These are phyloP conservation scores for Paracoccidioides brasiliensis DNA, from an alignment of 2,329 filamentous ascomycete species.

Conservation along the genomic window DNA sequence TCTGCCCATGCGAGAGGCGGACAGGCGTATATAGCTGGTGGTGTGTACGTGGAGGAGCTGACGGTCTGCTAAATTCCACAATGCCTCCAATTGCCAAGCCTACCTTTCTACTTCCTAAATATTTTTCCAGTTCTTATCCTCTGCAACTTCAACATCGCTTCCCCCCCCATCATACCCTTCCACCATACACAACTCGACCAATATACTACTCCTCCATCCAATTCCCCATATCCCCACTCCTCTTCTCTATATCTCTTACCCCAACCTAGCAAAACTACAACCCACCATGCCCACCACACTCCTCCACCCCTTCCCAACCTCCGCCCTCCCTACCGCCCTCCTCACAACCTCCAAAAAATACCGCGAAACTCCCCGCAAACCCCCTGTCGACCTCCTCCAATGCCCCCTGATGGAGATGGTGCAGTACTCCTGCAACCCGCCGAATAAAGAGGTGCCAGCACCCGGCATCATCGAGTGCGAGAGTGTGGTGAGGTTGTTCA, in stretches of 20 bases:
- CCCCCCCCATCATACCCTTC: neutral
- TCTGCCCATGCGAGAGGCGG: neutral
- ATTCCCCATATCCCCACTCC: too few relatives aligned
- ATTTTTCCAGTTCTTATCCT: neutral
- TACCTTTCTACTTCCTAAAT: neutral
- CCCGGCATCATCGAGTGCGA: constrained; percentile 39
- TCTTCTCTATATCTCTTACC: too few relatives aligned
- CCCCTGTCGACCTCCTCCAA: constrained; percentile 37
- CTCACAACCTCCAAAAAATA: constrained; percentile 34
- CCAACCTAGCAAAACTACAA: too few relatives aligned
- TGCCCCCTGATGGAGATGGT: constrained; percentile 47
- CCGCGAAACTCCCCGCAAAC: constrained; percentile 41
- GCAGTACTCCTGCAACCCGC: constrained; percentile 49
- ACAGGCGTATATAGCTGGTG: too few relatives aligned
- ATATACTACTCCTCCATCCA: neutral
- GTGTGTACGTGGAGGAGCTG: neutral
- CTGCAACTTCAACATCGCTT: neutral
- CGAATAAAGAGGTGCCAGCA: constrained; percentile 27
- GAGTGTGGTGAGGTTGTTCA: constrained; percentile 46
- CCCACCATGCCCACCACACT: neutral
- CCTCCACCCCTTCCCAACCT: constrained; percentile 41
- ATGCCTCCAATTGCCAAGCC: too few relatives aligned
- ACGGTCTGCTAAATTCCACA: neutral
- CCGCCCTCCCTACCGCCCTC: constrained; percentile 40
- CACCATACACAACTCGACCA: too few relatives aligned